Percentiles rank a stretch among this genome's conserved stretches.
Conservation (phyloP, 306 rosid genomes). For the Boehmeria nivea region DNA sequence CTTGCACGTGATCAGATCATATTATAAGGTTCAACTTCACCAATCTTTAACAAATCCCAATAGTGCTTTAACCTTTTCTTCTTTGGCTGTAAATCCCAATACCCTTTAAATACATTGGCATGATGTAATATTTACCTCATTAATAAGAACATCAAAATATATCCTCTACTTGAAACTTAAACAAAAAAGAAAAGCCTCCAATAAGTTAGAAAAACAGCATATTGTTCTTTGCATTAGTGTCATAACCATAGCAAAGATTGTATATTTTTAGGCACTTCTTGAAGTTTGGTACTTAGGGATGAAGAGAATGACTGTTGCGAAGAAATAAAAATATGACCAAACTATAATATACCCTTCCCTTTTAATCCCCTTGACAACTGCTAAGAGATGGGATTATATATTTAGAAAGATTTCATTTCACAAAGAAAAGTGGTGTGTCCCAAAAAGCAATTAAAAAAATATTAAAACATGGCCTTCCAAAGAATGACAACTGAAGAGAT, state of each 20-base stretch:
- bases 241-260: slow-evolving; percentile 13
- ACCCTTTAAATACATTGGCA: slow-evolving; percentile 32
- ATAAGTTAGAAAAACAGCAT: slow-evolving; percentile 1
- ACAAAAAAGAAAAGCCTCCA: background rate
- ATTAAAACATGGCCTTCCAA: slow-evolving; percentile 37
- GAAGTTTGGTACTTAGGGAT: slow-evolving; percentile 35
- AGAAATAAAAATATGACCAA: too few relatives aligned
- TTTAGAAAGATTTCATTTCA: too few relatives aligned
- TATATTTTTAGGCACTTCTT: slow-evolving; percentile 36
- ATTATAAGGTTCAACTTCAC: slow-evolving; percentile 26
- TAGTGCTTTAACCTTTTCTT: background rate
- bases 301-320: slow-evolving; percentile 55
- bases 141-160: background rate
- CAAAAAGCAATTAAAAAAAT: slow-evolving; percentile 12
- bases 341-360: too few relatives aligned
- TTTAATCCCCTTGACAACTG: too few relatives aligned
- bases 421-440: slow-evolving; percentile 41
- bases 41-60: slow-evolving; percentile 42
- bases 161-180: background rate
- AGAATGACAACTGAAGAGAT: slow-evolving; percentile 52
- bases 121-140: slow-evolving; percentile 57
- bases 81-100: slow-evolving; percentile 35
- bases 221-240: slow-evolving; percentile 1
- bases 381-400: too few relatives aligned
- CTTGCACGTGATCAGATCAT: slow-evolving; percentile 42